Evolutionary conservation across 1,284 basidiomycete species (phyloP), one percentile per base, ranked within the genome.

Genomic region (Boletellus deceptivus): DNA sequence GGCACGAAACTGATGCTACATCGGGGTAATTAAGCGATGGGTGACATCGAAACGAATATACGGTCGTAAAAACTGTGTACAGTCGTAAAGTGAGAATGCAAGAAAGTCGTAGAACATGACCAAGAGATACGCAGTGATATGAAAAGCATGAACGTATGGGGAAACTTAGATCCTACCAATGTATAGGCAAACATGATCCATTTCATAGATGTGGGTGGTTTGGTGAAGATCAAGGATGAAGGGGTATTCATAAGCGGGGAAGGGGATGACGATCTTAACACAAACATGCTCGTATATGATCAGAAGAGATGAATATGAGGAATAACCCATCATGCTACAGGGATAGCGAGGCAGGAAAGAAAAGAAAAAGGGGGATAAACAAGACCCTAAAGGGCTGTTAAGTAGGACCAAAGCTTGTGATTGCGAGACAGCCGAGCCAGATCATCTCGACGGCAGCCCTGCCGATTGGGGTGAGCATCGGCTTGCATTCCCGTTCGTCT

Each of bases 371-470:
- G 20, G 14, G 10, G 11, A 33, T 9, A n/a, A 39, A 27, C 24
- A 16, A 43, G 8, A 48, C 31, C 20, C 34, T 18, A 16, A 27
- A 17, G 22, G 7, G 41, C 35, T 22, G 36, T 62, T 52, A 68
- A 11, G 44, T 47, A 43, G 68, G 52, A 39, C 75, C 73, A 61
- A 89, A 89, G 55, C 84, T 86, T 52, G 83, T 85, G 52, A 91
- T 73, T 9, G 89, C 86, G 63, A 91, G 75, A 52, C 83, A 83
- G 10, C 87, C 89, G 41, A 87, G 72, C 86, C 88, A 91, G 22
- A 83, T 83, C 85, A 91, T 87, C 72, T 91, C 89, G 55, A 89
- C 75, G 20, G 82, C 84, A 3, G 89, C 86, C 53, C 79, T 76
- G 31, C 89, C 89, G 46, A 91, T 79, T 1, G 86, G 80, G 8